Evolutionary conservation across 2,329 filamentous ascomycete species (phyloP).

Genomic region (Simplicillium aogashimaense): DNA sequence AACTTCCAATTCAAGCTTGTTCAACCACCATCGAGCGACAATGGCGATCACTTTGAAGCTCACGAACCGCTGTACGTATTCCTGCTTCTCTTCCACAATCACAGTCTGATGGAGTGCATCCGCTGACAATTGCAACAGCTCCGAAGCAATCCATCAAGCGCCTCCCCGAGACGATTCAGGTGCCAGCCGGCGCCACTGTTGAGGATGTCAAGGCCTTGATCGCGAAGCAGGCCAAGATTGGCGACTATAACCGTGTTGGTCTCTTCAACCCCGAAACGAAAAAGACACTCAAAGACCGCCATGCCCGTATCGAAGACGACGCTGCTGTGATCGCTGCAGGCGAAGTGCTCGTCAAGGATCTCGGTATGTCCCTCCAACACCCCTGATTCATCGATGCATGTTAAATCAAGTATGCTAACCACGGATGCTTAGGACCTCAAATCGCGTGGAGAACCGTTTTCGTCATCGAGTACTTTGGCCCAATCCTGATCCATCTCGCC

Average conservation of each 20-base stretch:
- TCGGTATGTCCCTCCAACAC: slow-evolving; percentile 46
- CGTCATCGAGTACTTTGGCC: slow-evolving; percentile 88
- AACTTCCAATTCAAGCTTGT: too few species aligned
- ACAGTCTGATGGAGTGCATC: background rate
- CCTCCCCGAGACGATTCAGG: slow-evolving; percentile 40
- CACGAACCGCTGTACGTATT: slow-evolving; percentile 26
- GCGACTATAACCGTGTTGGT: slow-evolving; percentile 52
- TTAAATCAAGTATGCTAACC: slow-evolving; percentile 2
- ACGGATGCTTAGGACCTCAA: slow-evolving; percentile 56
- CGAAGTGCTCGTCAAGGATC: slow-evolving; percentile 79
- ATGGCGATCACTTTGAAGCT: slow-evolving; percentile 24
- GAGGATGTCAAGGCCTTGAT: slow-evolving; percentile 49
- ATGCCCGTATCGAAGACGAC: slow-evolving; percentile 39
- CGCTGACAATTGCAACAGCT: slow-evolving; percentile 16
- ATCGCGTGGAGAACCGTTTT: slow-evolving; percentile 91
- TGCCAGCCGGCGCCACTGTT: slow-evolving; percentile 41
- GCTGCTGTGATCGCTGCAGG: slow-evolving; percentile 35
- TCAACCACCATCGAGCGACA: too few species aligned
- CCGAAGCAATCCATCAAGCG: slow-evolving; percentile 42
- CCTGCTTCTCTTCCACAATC: background rate
- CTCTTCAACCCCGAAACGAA: slow-evolving; percentile 50
- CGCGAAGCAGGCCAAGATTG: slow-evolving; percentile 38
- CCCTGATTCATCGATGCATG: background rate
- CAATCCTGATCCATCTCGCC: slow-evolving; percentile 75
- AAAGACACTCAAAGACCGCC: slow-evolving; percentile 54